Evolutionary conservation across 1,284 basidiomycete species (phyloP), one percentile per base, ranked within the genome.

Genomic region (Trichosporon coremiiforme): DNA sequence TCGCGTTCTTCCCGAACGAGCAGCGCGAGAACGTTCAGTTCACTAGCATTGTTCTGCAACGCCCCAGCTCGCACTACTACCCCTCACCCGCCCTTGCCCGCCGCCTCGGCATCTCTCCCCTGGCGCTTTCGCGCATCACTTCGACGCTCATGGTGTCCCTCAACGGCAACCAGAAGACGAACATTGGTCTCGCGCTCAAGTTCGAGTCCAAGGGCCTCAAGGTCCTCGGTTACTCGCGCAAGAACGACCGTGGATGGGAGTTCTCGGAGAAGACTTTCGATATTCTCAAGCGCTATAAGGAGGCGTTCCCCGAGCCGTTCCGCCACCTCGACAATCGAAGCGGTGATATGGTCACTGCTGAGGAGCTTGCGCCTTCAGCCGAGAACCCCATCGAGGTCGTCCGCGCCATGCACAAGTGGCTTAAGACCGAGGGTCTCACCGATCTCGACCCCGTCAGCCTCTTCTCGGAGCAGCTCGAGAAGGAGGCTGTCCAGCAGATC

Each of bases 131-230:
- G 29, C 93, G 91, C 83, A 91, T 99, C 75, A 95, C 94, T 0
- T 95, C 95, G 29, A 95, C 92, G 76, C 90, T 98, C 79, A 90
- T 98, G 89, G 90, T 98, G 62, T 79, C 91, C 65, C 88, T 88
- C 0, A 90, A 92, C 75, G 88, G 88, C 20, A 86, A 87, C 76
- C 71, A 71, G 9, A 98, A 97, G 85, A 87, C 87, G 70, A 98
- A 99, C 80, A 86, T 99, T 35, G 97, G 97, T 4, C 87, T 99
- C 25, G 93, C 92, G 78, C 88, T 99, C 76, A 99, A 99, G 83
- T 99, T 98, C 73, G 97, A 99, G 80, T 93, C 90, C 25, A 98
- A 97, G 84, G 88, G 90, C n/a, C 84, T 95, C 77, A 99, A 99
- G 84, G 97, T 99, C 1, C 87, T 98, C 47, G 93, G 94, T 71